Evolutionary conservation across 2,329 filamentous ascomycete species (phyloP).

Genomic region (Erysiphe pulchra): DNA sequence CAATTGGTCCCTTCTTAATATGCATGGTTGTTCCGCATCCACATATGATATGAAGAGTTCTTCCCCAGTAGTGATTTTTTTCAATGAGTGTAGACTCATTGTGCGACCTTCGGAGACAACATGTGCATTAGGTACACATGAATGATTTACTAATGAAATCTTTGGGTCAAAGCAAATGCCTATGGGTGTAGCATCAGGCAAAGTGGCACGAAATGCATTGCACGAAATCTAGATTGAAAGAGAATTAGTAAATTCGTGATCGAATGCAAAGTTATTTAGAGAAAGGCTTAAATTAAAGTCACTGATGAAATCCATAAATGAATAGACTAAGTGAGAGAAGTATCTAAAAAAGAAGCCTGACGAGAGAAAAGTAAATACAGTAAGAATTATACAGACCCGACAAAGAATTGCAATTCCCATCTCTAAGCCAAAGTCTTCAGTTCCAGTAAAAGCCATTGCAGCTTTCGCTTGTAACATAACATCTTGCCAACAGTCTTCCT

Average conservation of each 20-base stretch:
- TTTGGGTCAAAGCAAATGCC: slow-evolving; percentile 29
- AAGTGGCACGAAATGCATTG: slow-evolving; percentile 32
- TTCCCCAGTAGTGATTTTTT: slow-evolving; percentile 22
- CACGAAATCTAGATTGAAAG: slow-evolving; percentile 24
- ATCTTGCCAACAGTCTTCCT: slow-evolving; percentile 15
- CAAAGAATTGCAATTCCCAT: slow-evolving; percentile 24
- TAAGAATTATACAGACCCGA: slow-evolving; percentile 18
- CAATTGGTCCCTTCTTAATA: slow-evolving; percentile 3
- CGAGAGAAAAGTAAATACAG: not conserved
- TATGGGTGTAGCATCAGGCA: slow-evolving; percentile 24
- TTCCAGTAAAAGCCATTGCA: slow-evolving; percentile 22
- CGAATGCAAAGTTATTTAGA: too few species aligned
- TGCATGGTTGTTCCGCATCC: slow-evolving; percentile 16
- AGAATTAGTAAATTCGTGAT: not conserved
- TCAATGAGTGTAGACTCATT: slow-evolving; percentile 24
- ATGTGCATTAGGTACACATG: slow-evolving; percentile 32
- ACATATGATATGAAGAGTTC: slow-evolving; percentile 37
- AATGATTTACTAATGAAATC: slow-evolving; percentile 30
- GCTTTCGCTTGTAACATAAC: slow-evolving; percentile 23
- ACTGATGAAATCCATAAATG: too few species aligned
- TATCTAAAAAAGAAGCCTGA: not conserved
- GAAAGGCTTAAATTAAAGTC: too few species aligned
- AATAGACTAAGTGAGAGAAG: not conserved
- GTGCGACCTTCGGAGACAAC: slow-evolving; percentile 27
- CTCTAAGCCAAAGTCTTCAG: slow-evolving; percentile 14